Base-by-base conservation (phyloP, 208 protist species). In the Herpetomonas samuelpessoai region DNA sequence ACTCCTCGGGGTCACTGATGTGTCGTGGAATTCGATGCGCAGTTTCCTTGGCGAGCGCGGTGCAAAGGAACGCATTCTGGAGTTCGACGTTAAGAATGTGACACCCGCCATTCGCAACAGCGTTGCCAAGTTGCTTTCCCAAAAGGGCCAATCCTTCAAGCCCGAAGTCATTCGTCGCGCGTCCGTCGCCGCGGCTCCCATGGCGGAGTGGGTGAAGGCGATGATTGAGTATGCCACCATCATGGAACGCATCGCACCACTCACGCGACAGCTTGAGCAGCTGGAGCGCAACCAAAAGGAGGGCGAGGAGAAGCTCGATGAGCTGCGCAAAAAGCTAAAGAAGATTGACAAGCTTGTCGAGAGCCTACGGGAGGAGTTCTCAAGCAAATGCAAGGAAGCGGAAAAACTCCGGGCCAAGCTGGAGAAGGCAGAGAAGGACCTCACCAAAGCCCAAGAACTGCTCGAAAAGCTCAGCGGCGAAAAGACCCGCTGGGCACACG, bases 161-260 rank as follows among this genome's bases (percentile, higher is more conserved):
- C 72, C 74, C n/a, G 88, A 95, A 41, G 86, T 83, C 16, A 98
- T 98, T 59, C 66, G 81, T 39, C 91, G 95, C 29, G 93, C 93
- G 45, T 97, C 88, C 24, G 62, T 90, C 28, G 97, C 98, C 0
- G 96, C 96, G 14, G 93, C 95, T 9, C 97, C 98, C 60, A 91
- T 99, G 72, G 98, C 98, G 12, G 82, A 88, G 59, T 99, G 98
- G 98, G 96, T 99, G 18, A 96, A 92, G 68, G 98, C 98, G 10
- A 97, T 97, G 75, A 59, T 99, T 1, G 68, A 97, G 64, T 99
- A 98, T 87, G 81, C 96, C 22, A 79, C 74, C 28, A 98, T 99
- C 45, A 83, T 98, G 58, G 84, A 98, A 50, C 74, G 87, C 49
- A 95, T 96, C 46, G 74, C 79, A 14, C 95, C 95, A 10, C 81